Conservation (phyloP, 1,284 basidiomycete genomes). For the Chiua sp. region DNA sequence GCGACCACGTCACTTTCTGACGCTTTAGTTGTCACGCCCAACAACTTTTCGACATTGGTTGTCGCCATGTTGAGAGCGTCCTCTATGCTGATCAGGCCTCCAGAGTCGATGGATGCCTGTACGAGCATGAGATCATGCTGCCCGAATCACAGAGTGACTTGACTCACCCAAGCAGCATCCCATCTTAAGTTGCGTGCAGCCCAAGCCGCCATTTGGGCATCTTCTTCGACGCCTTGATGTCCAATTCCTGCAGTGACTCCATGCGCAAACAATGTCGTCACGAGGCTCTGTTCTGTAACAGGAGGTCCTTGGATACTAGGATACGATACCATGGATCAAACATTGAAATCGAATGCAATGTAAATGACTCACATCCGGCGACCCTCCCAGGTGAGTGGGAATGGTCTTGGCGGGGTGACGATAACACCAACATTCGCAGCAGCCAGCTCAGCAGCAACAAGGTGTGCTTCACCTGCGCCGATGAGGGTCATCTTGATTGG, state of each 20-base stretch:
- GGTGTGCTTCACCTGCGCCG: conserved; percentile 77
- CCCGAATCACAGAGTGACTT: neutral
- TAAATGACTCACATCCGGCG: conserved; percentile 48
- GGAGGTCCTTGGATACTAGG: conserved; percentile 73
- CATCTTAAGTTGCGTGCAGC: conserved; percentile 65
- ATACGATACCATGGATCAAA: neutral
- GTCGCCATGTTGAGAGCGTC: conserved; percentile 32
- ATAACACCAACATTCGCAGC: conserved; percentile 78
- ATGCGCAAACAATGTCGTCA: conserved; percentile 64
- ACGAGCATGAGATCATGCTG: neutral
- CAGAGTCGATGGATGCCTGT: conserved; percentile 26
- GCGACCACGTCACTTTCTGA: conserved; percentile 54
- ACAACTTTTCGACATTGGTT: conserved; percentile 54
- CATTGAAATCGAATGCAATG: neutral
- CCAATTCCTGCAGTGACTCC: conserved; percentile 82
- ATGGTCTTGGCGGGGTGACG: conserved; percentile 61
- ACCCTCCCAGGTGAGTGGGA: conserved; percentile 63
- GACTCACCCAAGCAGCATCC: conserved; percentile 43
- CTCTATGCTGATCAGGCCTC: conserved; percentile 27
- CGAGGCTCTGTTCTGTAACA: conserved; percentile 65
- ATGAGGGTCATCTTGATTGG: conserved; percentile 62
- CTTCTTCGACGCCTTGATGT: conserved; percentile 38
- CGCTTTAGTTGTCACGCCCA: conserved; percentile 45
- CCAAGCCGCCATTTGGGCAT: conserved; percentile 43
- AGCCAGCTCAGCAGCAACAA: conserved; percentile 78